A percentile compares a stretch with the other conserved stretches of the same genome.
Conservation (phyloP, 768 basidiomycete species). For the Coprinopsis marcescibilis region DNA sequence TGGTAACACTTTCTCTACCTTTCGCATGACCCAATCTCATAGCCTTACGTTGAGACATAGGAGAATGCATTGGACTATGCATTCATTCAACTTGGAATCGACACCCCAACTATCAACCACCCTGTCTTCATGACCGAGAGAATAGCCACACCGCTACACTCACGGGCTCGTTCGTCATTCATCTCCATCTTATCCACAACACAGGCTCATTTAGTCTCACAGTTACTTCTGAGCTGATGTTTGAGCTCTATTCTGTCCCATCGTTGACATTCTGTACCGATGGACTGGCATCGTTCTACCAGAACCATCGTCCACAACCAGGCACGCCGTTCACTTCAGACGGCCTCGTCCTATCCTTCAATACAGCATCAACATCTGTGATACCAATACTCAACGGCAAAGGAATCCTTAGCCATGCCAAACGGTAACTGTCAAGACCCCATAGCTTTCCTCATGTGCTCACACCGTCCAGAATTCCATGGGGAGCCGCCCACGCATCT, state of each 20-base stretch:
- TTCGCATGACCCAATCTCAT: conserved; percentile 15
- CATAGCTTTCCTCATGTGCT: neutral
- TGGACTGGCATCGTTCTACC: conserved; percentile 87
- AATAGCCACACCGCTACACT: conserved; percentile 82
- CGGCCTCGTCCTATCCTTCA: conserved; percentile 87
- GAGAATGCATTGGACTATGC: conserved; percentile 93
- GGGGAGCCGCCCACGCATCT: conserved; percentile 86
- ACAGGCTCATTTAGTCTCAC: conserved; percentile 1
- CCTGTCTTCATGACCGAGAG: conserved; percentile 94
- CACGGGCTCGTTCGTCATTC: conserved; percentile 63
- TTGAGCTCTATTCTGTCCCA: conserved; percentile 87
- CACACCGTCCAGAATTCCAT: conserved; percentile 64
- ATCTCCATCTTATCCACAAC: conserved; percentile 4
- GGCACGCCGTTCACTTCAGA: conserved; percentile 46
- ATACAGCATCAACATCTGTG: conserved; percentile 85
- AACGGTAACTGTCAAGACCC: conserved; percentile 48
- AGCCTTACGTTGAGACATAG: conserved; percentile 41
- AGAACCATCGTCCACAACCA: conserved; percentile 51
- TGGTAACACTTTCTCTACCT: conserved; percentile 53
- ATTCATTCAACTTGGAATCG: conserved; percentile 82
- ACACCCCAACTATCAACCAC: conserved; percentile 69
- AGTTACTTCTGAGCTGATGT: conserved; percentile 96
- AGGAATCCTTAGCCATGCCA: conserved; percentile 79
- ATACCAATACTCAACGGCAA: conserved; percentile 82
- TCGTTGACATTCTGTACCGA: conserved; percentile 86